Conservation (phyloP, 1,139 yeast genomes). For the Debaryomyces robertsiae region DNA sequence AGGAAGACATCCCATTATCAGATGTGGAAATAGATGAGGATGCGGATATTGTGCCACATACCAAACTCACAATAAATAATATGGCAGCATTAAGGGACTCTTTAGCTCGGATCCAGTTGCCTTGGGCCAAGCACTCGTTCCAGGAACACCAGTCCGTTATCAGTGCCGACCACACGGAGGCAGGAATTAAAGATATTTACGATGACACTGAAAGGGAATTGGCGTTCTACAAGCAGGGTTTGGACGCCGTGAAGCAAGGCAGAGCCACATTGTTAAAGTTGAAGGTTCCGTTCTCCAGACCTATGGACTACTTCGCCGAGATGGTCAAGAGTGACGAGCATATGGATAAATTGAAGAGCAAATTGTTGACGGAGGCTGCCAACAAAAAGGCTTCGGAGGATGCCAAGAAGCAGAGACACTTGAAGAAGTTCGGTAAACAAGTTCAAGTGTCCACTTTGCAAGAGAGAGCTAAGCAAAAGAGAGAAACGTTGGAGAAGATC, state of each 20-base stretch:
- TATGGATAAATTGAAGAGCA: slow-evolving; percentile 89
- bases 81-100: slow-evolving; percentile 69
- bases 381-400: slow-evolving; percentile 91
- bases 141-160: slow-evolving; percentile 80
- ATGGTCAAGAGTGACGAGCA: slow-evolving; percentile 98
- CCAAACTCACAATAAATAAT: slow-evolving; percentile 80
- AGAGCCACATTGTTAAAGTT: slow-evolving; percentile 64
- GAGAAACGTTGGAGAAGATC: slow-evolving; percentile 86
- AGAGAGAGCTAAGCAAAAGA: slow-evolving; percentile 92
- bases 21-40: slow-evolving; percentile 84
- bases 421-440: slow-evolving; percentile 97
- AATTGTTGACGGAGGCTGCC: slow-evolving; percentile 82
- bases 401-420: slow-evolving; percentile 89
- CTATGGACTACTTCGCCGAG: slow-evolving; percentile 95
- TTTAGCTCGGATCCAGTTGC: slow-evolving; percentile 66
- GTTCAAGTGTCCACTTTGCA: slow-evolving; percentile 93
- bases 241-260: slow-evolving; percentile 78
- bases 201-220: slow-evolving; percentile 84
- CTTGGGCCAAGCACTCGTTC: slow-evolving; percentile 73
- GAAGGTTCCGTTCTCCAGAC: slow-evolving; percentile 88
- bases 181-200: slow-evolving; percentile 80
- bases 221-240: slow-evolving; percentile 86
- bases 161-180: slow-evolving; percentile 59
- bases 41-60: slow-evolving; percentile 87
- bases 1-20: slow-evolving; percentile 72